Evolutionary conservation across 768 basidiomycete species (phyloP).

Genomic region (Lentinula boryana): DNA sequence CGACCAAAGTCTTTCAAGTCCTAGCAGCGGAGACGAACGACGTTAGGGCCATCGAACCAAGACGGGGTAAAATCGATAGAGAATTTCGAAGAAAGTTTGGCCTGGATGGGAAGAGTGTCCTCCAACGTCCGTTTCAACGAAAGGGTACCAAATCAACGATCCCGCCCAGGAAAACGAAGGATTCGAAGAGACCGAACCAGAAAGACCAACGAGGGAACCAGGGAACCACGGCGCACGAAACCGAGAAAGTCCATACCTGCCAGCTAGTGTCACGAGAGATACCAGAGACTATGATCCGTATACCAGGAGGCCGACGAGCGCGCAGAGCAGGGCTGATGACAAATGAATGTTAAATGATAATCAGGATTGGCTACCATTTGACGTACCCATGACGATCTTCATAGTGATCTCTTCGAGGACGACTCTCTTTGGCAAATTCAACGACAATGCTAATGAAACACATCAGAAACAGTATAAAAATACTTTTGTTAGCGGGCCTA

Average conservation of each 20-base stretch:
- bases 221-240: constrained; percentile 7
- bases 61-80: constrained; percentile 7
- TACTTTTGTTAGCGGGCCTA: constrained; percentile 24
- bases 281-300: constrained; percentile 81
- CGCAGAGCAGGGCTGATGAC: constrained; percentile 41
- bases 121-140: constrained; percentile 2
- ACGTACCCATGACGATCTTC: constrained; percentile 56
- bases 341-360: constrained; percentile 4
- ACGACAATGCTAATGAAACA: constrained; percentile 73
- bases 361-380: not conserved
- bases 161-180: constrained; percentile 12
- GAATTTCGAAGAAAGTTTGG: constrained; percentile 4
- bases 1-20: constrained; percentile 98
- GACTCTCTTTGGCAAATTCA: constrained; percentile 91
- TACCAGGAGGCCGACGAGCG: constrained; percentile 71
- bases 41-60: constrained; percentile 36
- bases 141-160: not conserved
- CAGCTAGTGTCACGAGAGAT: constrained; percentile 94
- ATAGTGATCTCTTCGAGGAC: constrained; percentile 74
- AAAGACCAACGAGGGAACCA: constrained; percentile 12
- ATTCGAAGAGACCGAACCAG: constrained; percentile 15
- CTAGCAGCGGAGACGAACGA: constrained; percentile 44
- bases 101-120: not conserved
- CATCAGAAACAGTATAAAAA: not conserved
- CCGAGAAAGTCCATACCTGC: constrained; percentile 75